Evolutionary conservation across 805 yeast genomes (phyloP).

Genomic region (Barnettozyma wickerhamii): DNA sequence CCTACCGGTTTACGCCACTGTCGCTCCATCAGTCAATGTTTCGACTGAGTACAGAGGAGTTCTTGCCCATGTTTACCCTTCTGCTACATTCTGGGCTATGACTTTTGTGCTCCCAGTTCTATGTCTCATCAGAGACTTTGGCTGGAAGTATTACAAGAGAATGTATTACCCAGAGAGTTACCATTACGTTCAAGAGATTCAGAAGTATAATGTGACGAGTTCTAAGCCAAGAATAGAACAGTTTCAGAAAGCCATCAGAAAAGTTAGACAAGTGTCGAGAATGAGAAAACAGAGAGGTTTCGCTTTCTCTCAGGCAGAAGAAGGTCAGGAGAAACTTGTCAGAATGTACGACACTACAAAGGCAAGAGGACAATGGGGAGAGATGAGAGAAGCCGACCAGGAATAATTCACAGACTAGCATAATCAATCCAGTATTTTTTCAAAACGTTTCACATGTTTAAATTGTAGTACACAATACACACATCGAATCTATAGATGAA

Average conservation of each 20-base stretch:
- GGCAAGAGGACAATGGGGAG: conserved; percentile 71
- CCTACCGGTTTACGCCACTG: conserved; percentile 80
- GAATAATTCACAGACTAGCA: conserved; percentile 4
- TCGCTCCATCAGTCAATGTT: conserved; percentile 80
- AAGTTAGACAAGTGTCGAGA: conserved; percentile 96
- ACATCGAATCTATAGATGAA: conserved; percentile 3
- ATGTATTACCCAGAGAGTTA: conserved; percentile 89
- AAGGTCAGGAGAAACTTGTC: conserved; percentile 86
- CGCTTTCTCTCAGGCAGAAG: conserved; percentile 96
- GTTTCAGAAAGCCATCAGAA: conserved; percentile 94
- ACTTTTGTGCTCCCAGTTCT: conserved; percentile 68
- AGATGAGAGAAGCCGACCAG: conserved; percentile 39
- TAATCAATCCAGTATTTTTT: background rate
- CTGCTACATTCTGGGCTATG: conserved; percentile 80
- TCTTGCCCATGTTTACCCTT: conserved; percentile 67
- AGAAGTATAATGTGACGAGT: conserved; percentile 89
- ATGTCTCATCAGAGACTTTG: conserved; percentile 81
- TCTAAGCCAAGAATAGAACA: conserved; percentile 95
- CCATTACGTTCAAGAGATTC: conserved; percentile 95
- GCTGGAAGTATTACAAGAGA: conserved; percentile 93
- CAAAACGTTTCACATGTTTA: background rate
- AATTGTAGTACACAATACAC: no score
- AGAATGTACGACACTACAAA: conserved; percentile 95
- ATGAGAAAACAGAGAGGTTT: conserved; percentile 98
- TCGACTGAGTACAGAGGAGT: conserved; percentile 85